Conservation (phyloP, 176 grass and related monocot genomes). For the Triticum turgidum region DNA sequence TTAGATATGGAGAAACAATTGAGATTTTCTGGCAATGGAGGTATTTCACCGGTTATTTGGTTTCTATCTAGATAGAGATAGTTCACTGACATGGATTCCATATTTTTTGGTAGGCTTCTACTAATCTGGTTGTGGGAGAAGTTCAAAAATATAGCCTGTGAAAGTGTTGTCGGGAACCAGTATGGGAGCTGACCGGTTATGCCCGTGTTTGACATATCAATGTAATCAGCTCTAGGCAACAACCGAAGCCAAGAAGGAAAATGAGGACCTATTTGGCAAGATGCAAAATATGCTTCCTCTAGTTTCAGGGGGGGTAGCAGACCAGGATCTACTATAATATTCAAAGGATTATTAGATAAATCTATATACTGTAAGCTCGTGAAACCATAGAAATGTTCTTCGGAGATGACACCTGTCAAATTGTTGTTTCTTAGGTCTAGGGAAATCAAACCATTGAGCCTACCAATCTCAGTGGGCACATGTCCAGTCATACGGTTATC, state of each 20-base stretch:
- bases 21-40: neutral
- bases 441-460: neutral
- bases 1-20: neutral
- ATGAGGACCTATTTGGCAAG: constrained; percentile 22
- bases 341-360: neutral
- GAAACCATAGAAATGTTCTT: constrained; percentile 17
- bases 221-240: neutral
- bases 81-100: neutral
- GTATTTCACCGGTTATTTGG: neutral
- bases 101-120: neutral
- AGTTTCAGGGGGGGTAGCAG: constrained; percentile 14
- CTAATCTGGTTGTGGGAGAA: constrained; percentile 15
- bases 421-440: neutral
- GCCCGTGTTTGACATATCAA: constrained; percentile 8
- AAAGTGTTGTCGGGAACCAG: constrained; percentile 22
- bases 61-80: neutral
- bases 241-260: constrained; percentile 41
- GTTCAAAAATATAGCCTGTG: neutral
- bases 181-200: constrained; percentile 19
- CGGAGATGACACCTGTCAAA: neutral
- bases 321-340: neutral
- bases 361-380: neutral
- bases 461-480: constrained; percentile 29
- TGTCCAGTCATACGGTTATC: neutral
- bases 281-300: neutral